Conservation (phyloP, 805 yeast species). For the Candida boidinii region DNA sequence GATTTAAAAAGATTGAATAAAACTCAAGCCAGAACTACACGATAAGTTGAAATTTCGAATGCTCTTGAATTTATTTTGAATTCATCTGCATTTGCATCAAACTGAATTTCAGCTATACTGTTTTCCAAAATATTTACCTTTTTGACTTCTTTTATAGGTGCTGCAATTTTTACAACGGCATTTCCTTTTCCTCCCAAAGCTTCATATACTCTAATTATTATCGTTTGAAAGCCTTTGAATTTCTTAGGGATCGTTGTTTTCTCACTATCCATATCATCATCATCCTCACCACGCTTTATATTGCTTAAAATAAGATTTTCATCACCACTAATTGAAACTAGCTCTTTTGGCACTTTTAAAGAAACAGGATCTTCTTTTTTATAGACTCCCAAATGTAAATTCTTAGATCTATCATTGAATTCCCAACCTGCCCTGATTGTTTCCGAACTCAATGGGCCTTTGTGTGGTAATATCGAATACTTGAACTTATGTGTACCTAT, state of each 20-base stretch:
- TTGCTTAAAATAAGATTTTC: constrained; percentile 60
- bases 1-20: constrained; percentile 1
- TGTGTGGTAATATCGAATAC: constrained; percentile 81
- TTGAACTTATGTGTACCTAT: constrained; percentile 81
- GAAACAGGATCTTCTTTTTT: neutral
- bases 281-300: constrained; percentile 85
- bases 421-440: constrained; percentile 72
- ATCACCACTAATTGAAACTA: constrained; percentile 35
- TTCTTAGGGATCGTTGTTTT: constrained; percentile 35
- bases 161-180: constrained; percentile 40
- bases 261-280: constrained; percentile 39
- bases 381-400: constrained; percentile 12
- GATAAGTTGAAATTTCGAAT: constrained; percentile 68
- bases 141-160: constrained; percentile 37
- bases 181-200: constrained; percentile 71
- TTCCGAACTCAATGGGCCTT: constrained; percentile 51
- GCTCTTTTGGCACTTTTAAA: constrained; percentile 1
- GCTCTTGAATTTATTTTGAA: constrained; percentile 47
- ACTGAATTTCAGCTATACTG: constrained; percentile 30
- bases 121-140: constrained; percentile 57
- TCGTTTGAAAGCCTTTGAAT: constrained; percentile 35
- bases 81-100: constrained; percentile 19
- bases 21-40: constrained; percentile 30
- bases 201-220: constrained; percentile 76
- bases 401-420: constrained; percentile 50